phyloP scores from a whole-genome alignment of 2,329 filamentous ascomycete species.

The Monosporascus cannonballus region DNA sequence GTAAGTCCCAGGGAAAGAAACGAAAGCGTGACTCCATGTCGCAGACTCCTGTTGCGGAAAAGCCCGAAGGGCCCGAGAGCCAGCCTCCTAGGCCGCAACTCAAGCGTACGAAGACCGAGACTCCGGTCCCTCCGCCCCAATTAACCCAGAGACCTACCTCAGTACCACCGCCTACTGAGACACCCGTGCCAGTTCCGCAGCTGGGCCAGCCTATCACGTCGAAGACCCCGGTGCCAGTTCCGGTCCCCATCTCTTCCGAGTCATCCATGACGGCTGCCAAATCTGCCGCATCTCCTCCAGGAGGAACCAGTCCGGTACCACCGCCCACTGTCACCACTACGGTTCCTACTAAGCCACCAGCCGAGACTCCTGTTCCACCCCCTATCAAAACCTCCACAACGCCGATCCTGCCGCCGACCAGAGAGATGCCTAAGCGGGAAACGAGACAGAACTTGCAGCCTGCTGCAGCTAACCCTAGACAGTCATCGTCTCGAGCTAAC shows the following conservation, averaged over 20 bases:
- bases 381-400: conserved; percentile 29
- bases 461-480: conserved; percentile 21
- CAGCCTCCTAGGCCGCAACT: conserved; percentile 28
- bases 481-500: conserved; percentile 21
- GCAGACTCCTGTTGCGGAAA: conserved; percentile 24
- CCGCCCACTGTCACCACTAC: conserved; percentile 31
- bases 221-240: conserved; percentile 29
- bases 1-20: conserved; percentile 30
- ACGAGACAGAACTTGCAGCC: conserved; percentile 38
- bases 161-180: conserved; percentile 25
- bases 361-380: conserved; percentile 37
- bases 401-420: conserved; percentile 29
- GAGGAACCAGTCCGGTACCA: conserved; percentile 23
- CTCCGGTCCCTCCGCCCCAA: conserved; percentile 43
- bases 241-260: conserved; percentile 21
- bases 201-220: conserved; percentile 22
- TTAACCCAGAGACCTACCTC: conserved; percentile 27
- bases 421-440: conserved; percentile 35
- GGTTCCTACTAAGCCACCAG: conserved; percentile 28
- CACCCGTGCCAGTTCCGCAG: conserved; percentile 26
- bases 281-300: conserved; percentile 18
- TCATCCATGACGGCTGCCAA: conserved; percentile 18
- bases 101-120: conserved; percentile 53
- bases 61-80: conserved; percentile 19
- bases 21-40: conserved; percentile 38